A percentile compares a stretch with the other conserved stretches of the same genome.
Evolutionary conservation across 2,329 filamentous ascomycete species (phyloP).

Genomic region (Fusarium avenaceum): DNA sequence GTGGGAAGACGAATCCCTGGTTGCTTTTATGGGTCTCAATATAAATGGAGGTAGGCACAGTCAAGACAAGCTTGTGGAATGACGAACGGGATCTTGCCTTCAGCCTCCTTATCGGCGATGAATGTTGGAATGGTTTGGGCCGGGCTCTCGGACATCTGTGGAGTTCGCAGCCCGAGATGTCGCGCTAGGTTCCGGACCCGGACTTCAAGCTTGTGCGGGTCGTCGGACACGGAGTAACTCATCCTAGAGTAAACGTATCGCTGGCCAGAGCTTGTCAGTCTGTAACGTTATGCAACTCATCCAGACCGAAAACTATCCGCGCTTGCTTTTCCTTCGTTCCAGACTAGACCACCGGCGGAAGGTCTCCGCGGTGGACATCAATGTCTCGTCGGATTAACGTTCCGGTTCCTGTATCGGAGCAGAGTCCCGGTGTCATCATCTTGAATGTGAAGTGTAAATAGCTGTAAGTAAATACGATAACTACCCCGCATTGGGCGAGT

Average conservation of each 20-base stretch:
- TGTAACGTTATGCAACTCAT: neutral
- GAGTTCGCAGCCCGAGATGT: constrained; percentile 35
- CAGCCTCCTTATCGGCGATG: neutral
- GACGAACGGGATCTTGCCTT: too few species aligned
- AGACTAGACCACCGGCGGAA: constrained; percentile 5
- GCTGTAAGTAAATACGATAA: constrained; percentile 17
- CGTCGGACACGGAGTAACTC: constrained; percentile 11
- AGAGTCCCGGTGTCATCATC: constrained; percentile 20
- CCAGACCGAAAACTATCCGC: neutral
- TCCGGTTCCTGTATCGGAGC: constrained; percentile 29
- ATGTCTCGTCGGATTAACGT: constrained; percentile 19
- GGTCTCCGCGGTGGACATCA: constrained; percentile 7
- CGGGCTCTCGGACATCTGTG: constrained; percentile 6
- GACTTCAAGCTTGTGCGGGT: neutral
- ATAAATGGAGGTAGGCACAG: too few species aligned
- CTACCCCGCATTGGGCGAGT: constrained; percentile 17
- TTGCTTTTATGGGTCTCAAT: neutral
- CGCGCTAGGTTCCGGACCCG: constrained; percentile 4
- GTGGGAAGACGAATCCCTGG: neutral
- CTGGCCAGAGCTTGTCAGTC: neutral
- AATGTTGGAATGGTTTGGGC: neutral
- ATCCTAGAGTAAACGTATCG: neutral
- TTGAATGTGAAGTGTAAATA: neutral
- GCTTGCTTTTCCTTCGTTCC: constrained; percentile 4
- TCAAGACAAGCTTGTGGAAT: too few species aligned